Evolutionary conservation across 495 filamentous ascomycete species (phyloP).

Genomic region (Lichenothelia convexa): DNA sequence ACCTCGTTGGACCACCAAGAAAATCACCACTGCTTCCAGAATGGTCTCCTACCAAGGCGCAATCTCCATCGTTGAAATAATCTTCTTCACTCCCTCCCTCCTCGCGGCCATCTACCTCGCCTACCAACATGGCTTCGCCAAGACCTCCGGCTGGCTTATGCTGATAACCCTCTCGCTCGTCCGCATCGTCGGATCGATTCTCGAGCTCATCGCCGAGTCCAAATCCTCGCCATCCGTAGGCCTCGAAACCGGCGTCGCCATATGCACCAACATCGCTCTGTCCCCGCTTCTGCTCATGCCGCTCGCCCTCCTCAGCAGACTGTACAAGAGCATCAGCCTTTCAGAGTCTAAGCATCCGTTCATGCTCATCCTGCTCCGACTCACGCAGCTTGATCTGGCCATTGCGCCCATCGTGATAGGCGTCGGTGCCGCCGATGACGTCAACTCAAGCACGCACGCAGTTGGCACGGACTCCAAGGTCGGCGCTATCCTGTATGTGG

Average conservation of each 20-base stretch:
- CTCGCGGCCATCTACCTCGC: conserved; percentile 5
- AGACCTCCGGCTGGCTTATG: conserved; percentile 9
- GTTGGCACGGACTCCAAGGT: not conserved
- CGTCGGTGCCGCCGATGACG: not conserved
- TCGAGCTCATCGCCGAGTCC: too few relatives aligned
- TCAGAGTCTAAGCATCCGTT: conserved; percentile 1
- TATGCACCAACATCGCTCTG: not conserved
- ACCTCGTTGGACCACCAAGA: too few relatives aligned
- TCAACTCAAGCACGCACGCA: not conserved
- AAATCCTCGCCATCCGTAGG: not conserved
- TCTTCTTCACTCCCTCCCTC: conserved; percentile 7
- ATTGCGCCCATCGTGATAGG: not conserved
- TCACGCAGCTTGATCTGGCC: not conserved
- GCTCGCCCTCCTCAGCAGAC: too few relatives aligned
- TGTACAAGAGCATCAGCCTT: too few relatives aligned
- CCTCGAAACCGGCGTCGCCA: not conserved
- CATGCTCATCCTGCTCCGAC: not conserved
- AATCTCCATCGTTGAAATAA: conserved; percentile 9
- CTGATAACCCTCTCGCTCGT: conserved; percentile 7
- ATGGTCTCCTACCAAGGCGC: too few relatives aligned
- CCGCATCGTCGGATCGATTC: conserved; percentile 10
- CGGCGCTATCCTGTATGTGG: not conserved
- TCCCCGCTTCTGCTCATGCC: too few relatives aligned
- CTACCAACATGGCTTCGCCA: conserved; percentile 9
- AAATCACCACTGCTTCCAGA: too few relatives aligned